A percentile compares a stretch with the other conserved stretches of the same genome.
Evolutionary conservation across 1,284 basidiomycete species (phyloP).

Genomic region (Coriolopsis trogii): DNA sequence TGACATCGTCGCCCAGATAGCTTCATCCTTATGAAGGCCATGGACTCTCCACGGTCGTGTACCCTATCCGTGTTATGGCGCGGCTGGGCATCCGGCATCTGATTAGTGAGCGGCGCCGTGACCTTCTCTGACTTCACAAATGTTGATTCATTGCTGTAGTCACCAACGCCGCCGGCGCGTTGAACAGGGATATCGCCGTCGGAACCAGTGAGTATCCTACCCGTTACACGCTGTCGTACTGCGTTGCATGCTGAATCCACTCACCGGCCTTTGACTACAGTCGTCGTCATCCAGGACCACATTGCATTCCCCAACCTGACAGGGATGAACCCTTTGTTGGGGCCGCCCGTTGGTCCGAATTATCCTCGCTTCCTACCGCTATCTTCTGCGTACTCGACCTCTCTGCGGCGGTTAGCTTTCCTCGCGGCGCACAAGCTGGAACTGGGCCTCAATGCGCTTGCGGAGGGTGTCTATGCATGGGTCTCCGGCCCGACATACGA

Average conservation of each 20-base stretch:
- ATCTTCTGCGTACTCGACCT: conserved; percentile 76
- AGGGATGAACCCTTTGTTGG: conserved; percentile 79
- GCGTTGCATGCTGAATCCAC: too few species aligned
- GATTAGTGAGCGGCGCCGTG: conserved; percentile 56
- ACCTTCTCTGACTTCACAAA: neutral
- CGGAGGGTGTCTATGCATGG: conserved; percentile 85
- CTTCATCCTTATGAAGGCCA: conserved; percentile 88
- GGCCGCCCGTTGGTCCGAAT: conserved; percentile 57
- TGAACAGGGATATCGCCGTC: conserved; percentile 72
- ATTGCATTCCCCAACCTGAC: conserved; percentile 78
- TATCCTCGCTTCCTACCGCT: conserved; percentile 77
- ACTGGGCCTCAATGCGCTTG: conserved; percentile 49
- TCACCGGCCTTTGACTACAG: conserved; percentile 40
- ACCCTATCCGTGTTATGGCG: conserved; percentile 79
- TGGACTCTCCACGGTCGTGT: conserved; percentile 64
- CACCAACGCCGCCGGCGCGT: conserved; percentile 83
- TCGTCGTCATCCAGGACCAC: conserved; percentile 84
- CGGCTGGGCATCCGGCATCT: conserved; percentile 72
- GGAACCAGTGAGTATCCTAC: conserved; percentile 81
- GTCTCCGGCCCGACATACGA: conserved; percentile 87
- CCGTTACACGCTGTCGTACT: too few species aligned
- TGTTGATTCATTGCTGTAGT: conserved; percentile 47
- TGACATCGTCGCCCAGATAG: conserved; percentile 38
- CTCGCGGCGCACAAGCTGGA: conserved; percentile 64
- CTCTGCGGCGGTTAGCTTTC: conserved; percentile 70